phyloP scores from a whole-genome alignment of 106 monocot genomes.

The Allium fistulosum region DNA sequence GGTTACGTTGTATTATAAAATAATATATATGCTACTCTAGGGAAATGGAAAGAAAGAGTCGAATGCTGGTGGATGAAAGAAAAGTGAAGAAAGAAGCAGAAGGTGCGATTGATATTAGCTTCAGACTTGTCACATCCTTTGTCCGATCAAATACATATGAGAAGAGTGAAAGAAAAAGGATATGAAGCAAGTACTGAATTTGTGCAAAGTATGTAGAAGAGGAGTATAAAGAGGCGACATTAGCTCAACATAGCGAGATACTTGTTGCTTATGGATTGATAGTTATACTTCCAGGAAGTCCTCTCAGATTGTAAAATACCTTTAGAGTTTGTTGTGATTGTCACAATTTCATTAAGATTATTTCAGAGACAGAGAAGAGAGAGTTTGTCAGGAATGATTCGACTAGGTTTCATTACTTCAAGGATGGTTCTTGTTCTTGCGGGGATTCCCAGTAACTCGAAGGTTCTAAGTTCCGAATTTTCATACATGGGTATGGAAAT shows the following conservation, averaged over 20 bases:
- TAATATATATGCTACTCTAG: slow-evolving; percentile 63
- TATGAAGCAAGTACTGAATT: slow-evolving; percentile 48
- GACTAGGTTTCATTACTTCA: slow-evolving; percentile 80
- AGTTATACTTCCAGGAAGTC: slow-evolving; percentile 27
- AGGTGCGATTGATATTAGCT: slow-evolving; percentile 67
- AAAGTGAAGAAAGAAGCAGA: slow-evolving; percentile 93
- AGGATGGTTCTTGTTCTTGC: slow-evolving; percentile 63
- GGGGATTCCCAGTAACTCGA: slow-evolving; percentile 65
- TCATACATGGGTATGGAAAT: no score
- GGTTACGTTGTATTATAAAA: slow-evolving; percentile 65
- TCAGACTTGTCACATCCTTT: slow-evolving; percentile 49
- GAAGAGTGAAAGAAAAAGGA: slow-evolving; percentile 36
- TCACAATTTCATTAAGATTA: slow-evolving; percentile 63
- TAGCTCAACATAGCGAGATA: slow-evolving; percentile 72
- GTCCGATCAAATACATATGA: slow-evolving; percentile 31
- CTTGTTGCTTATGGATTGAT: slow-evolving; percentile 83
- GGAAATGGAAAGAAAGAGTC: slow-evolving; percentile 52
- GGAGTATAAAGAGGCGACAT: slow-evolving; percentile 59
- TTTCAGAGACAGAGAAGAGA: slow-evolving; percentile 50
- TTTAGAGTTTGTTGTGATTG: slow-evolving; percentile 79
- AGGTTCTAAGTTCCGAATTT: no score
- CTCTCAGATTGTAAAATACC: slow-evolving; percentile 73
- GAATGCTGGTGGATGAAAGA: slow-evolving; percentile 66
- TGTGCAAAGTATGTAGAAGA: slow-evolving; percentile 69
- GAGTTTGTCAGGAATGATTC: slow-evolving; percentile 80